Base-by-base conservation (phyloP, 2,329 filamentous ascomycete genomes). In the Emericellopsis atlantica region DNA sequence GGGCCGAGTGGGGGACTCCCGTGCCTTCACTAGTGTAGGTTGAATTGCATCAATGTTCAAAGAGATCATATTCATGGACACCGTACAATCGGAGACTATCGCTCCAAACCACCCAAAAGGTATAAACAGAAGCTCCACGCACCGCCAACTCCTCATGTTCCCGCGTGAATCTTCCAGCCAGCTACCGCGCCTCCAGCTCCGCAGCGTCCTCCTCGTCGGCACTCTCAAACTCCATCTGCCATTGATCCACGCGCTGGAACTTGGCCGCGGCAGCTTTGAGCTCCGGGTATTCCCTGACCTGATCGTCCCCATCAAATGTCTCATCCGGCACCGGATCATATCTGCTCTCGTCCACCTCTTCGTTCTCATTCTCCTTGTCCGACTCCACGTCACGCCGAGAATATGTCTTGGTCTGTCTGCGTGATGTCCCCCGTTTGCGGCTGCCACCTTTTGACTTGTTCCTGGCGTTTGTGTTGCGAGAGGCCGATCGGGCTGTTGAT, bases 191-290 rank as follows among this genome's bases (percentile, higher is more conserved):
- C 15, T 34, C 42, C 31, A 40, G 14, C 8, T 73, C 72, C 16
- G 74, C 76, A 43, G 26, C 26, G 26, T 69, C 72, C 10, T 24
- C 18, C 55, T 72, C 68, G 18, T 67, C 69, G 38, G 77, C 67
- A 48, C 79, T 76, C 61, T 84, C 79, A 56, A 74, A 84, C 39
- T 77, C 75, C 45, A 84, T 59, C 58, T 79, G 68, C 77, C 78
- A 84, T 58, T 70, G 65, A 54, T 84, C 79, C 33, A 84, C 79
- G 58, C 83, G 79, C 54, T 73, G 68, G 50, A 84, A 84, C 58
- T 82, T 82, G 53, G 64, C 69, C 9, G 66, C 66, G 33, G 76
- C 74, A 39, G 67, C 63, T 57, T 73, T 74, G 45, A 84, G 61
- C 62, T 79, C 76, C 43, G 61, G 53, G 51, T 62, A 32, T 48